Percentiles rank a stretch among this genome's conserved stretches.
These are phyloP conservation scores for Skeletonema marinoi DNA, from an alignment of 108 stramenopile genomes.

Conservation along the genomic window DNA sequence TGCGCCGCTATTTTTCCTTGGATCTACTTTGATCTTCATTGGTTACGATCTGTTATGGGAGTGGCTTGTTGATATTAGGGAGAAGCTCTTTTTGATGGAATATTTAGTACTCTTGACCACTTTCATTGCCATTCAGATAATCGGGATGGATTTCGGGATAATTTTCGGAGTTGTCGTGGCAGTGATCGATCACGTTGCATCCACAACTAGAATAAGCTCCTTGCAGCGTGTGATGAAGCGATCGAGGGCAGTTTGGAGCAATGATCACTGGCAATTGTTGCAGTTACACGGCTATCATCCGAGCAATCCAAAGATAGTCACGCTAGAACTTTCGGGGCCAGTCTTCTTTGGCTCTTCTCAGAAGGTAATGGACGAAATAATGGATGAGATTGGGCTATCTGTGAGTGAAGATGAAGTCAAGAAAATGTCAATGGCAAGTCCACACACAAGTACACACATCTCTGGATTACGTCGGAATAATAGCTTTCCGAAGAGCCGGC, in stretches of 20 bases:
- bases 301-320: constrained; percentile 56
- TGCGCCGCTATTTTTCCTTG: constrained; percentile 49
- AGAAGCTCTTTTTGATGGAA: constrained; percentile 44
- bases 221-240: constrained; percentile 59
- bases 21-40: constrained; percentile 55
- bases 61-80: constrained; percentile 45
- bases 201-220: constrained; percentile 60
- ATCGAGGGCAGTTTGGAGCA: constrained; percentile 70
- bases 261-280: constrained; percentile 60
- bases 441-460: constrained; percentile 20
- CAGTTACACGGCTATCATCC: constrained; percentile 63
- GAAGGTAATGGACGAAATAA: constrained; percentile 56
- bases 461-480: constrained; percentile 12
- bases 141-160: constrained; percentile 54
- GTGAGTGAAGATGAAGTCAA: constrained; percentile 25
- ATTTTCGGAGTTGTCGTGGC: constrained; percentile 60
- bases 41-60: constrained; percentile 53
- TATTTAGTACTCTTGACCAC: constrained; percentile 42
- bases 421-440: constrained; percentile 22
- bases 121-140: constrained; percentile 50
- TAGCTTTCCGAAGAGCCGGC: background rate
- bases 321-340: constrained; percentile 68
- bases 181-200: constrained; percentile 77
- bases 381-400: constrained; percentile 55
- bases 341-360: constrained; percentile 80